Base-by-base conservation (phyloP, 2,329 filamentous ascomycete genomes). In the Fonsecaea pugnacius region DNA sequence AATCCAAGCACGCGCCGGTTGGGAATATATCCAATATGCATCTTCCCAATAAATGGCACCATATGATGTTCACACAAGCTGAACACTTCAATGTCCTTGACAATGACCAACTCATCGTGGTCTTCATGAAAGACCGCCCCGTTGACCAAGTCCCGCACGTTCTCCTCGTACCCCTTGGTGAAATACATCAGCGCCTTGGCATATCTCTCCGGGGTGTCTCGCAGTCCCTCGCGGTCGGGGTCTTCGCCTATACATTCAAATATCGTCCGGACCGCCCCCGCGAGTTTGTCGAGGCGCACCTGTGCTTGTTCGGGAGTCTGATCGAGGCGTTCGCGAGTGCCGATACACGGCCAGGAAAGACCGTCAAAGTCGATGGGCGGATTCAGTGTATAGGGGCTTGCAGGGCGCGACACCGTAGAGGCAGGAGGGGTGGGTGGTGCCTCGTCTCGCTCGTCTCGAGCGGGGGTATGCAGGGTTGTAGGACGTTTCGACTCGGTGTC, bases 21-120 rank as follows among this genome's bases (percentile, higher is more conserved):
- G 33, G 95, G 95, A 68, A 99, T 98, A 78, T 99, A 99, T 64
- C 93, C 95, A 72, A 99, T 98, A 79, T 99, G 95, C 91, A 99
- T 98, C 86, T 96, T 98, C 73, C 95, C 95, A 2, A 87, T 94
- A 73, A 99, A 99, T 0, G 95, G 95, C 7, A 99, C 94, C 75
- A 99, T 85, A 75, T 99, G 95, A 77, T 99, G 95, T 80, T 99
- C 95, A 82, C 95, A 99, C 50, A 98, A 82, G 69, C 90, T 94
- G 78, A 92, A 96, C 12, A 98, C 87, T 75, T 97, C 93, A 73
- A 99, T 98, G 74, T 98, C 93, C 80, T 96, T 96, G 64, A 99
- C 92, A 73, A 98, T 96, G 33, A 99, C 93, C 80, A 99, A 86
- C 78, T 99, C 95, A 73, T 96, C 95, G 75, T 98, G 94, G 67